Percentiles rank a stretch among this genome's conserved stretches.
phyloP scores from a whole-genome alignment of 1,284 basidiomycete genomes.

The Melampsora americana region DNA sequence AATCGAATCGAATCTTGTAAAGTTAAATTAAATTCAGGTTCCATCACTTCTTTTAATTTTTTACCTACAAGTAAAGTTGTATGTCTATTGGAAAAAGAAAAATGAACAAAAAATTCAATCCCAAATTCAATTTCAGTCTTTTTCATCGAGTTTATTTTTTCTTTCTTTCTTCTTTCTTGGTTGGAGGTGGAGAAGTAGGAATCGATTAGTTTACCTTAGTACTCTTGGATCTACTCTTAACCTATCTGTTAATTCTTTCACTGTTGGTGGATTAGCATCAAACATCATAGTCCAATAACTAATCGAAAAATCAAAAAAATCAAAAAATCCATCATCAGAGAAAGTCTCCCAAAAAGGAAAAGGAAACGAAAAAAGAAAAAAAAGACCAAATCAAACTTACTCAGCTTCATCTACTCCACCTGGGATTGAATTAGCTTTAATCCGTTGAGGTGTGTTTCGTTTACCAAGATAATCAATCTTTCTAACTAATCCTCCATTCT shows the following conservation, averaged over 20 bases:
- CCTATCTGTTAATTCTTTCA: constrained; percentile 47
- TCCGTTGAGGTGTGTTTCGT: constrained; percentile 46
- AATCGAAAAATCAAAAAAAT: background rate
- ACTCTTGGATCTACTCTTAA: constrained; percentile 49
- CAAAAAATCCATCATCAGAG: background rate
- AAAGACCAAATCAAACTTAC: constrained; percentile 45
- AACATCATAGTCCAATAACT: constrained; percentile 50
- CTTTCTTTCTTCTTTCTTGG: no score
- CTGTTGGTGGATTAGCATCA: constrained; percentile 50
- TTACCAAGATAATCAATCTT: constrained; percentile 49
- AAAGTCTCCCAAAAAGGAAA: no score
- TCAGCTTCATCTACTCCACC: constrained; percentile 45
- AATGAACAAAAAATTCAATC: background rate
- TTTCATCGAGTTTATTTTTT: no score
- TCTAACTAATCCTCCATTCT: constrained; percentile 49
- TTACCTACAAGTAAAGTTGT: constrained; percentile 35
- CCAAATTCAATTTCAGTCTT: background rate
- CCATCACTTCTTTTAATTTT: constrained; percentile 26
- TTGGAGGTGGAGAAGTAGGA: no score
- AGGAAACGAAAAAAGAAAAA: no score
- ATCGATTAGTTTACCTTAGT: constrained; percentile 45
- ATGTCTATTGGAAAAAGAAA: constrained; percentile 9
- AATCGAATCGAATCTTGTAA: constrained; percentile 26
- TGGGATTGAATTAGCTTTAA: constrained; percentile 46
- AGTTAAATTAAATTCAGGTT: constrained; percentile 28